Evolutionary conservation across 352 stramenopile species (phyloP), one percentile per base, ranked within the genome.

Genomic region (Phytophthora citrophthora): DNA sequence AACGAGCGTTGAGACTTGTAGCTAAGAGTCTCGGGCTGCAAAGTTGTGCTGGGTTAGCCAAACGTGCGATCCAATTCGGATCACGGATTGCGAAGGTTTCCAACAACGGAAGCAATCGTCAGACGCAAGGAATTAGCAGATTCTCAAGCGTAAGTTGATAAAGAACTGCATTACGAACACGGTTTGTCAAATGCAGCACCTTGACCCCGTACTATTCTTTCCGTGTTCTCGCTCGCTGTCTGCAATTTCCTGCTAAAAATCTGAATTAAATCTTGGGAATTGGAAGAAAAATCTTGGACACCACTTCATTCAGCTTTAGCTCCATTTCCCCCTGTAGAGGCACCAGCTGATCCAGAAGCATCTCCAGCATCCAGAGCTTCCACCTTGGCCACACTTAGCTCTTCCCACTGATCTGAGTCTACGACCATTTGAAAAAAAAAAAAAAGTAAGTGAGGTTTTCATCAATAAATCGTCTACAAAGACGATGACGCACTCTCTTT

Each of bases 61-160:
- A 99, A 67, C 81, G 95, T 12, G 96, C 96, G 4, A 98, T 99
- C 59, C 96, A 99, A 67, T 99, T 99, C 64, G 96, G 83, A 34
- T 83, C 89, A 57, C 79, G 92, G 3, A 97, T 98, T 62, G 90
- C 92, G 23, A 96, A 98, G 69, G 78, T 97, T 15, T 93, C 83
- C 9, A 95, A 95, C 52, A 68, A 50, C 29, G 67, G 66, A 10
- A 88, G 78, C 60, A 83, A 87, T 47, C 77, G 81, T 18, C 79
- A 86, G 51, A 83, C 72, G 1, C 67, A 68, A 43, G 80, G 82
- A 44, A 70, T 63, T 41, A 76, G 61, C 47, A 79, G 71, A 45
- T 84, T 84, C 55, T 40, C 44, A 13, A 56, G 49, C 5, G 34
- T 70, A 1, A 38, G 55, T 8, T 58, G 18, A 61, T 2, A 13